Evolutionary conservation across 1,284 basidiomycete genomes (phyloP).

Genomic region (Ceratobasidium sp.): DNA sequence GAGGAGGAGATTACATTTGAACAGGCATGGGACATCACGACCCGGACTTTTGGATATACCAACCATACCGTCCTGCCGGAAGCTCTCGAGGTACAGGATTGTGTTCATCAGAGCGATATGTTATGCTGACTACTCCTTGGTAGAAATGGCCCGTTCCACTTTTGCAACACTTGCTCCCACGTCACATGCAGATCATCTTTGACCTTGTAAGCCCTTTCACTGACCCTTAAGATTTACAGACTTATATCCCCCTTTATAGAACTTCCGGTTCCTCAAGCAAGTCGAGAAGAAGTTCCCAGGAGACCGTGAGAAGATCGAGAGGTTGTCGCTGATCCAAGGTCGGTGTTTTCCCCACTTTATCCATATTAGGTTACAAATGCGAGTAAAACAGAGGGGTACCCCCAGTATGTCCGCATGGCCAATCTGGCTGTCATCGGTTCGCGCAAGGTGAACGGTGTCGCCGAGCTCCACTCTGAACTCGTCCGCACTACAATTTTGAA

Average conservation of each 20-base stretch:
- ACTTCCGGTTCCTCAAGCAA: conserved; percentile 39
- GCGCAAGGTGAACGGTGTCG: conserved; percentile 89
- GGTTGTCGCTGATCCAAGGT: conserved; percentile 93
- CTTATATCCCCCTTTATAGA: conserved; percentile 31
- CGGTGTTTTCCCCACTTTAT: conserved; percentile 23
- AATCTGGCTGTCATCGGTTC: conserved; percentile 75
- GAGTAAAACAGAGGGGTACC: conserved; percentile 69
- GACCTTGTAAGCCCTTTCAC: too few species aligned
- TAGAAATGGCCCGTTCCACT: conserved; percentile 90
- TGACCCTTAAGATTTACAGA: neutral
- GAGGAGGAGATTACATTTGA: conserved; percentile 88
- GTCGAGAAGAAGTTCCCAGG: conserved; percentile 89
- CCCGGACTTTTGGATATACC: conserved; percentile 90
- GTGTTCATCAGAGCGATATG: too few species aligned
- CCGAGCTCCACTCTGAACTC: conserved; percentile 69
- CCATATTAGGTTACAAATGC: conserved; percentile 16
- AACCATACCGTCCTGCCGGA: conserved; percentile 77
- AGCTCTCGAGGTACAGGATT: conserved; percentile 30
- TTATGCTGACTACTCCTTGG: neutral
- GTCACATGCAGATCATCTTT: conserved; percentile 89
- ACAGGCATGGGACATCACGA: conserved; percentile 83
- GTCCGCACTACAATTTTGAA: conserved; percentile 76
- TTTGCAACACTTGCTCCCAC: conserved; percentile 80
- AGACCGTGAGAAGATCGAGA: conserved; percentile 74
- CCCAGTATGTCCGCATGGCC: conserved; percentile 89